Evolutionary conservation across 148 eudicot genomes (phyloP).

Genomic region (Silene uniflora): DNA sequence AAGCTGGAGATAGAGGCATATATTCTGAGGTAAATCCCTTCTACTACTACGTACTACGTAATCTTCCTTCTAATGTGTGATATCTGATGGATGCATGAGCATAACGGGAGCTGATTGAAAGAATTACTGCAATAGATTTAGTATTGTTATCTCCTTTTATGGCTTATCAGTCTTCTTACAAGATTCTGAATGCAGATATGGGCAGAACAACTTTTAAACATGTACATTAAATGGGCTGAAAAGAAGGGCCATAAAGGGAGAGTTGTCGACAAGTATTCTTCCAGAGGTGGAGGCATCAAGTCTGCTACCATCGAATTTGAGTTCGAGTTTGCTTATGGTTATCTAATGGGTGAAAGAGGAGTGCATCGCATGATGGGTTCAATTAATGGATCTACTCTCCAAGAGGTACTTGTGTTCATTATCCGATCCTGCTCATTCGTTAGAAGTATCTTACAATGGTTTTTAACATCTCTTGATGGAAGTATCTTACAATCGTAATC

Average conservation of each 20-base stretch:
- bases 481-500: not conserved
- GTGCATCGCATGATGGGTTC: slow-evolving; percentile 57
- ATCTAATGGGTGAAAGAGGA: slow-evolving; percentile 78
- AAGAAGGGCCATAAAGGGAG: slow-evolving; percentile 67
- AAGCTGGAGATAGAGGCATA: slow-evolving; percentile 51
- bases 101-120: not conserved
- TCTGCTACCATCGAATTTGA: slow-evolving; percentile 73
- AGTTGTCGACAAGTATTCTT: slow-evolving; percentile 51
- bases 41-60: not conserved
- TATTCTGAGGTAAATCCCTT: slow-evolving; percentile 49
- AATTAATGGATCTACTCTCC: slow-evolving; percentile 20
- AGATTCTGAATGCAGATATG: slow-evolving; percentile 51
- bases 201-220: slow-evolving; percentile 57
- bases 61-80: not conserved
- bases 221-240: slow-evolving; percentile 82
- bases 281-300: slow-evolving; percentile 52
- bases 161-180: slow-evolving; percentile 12
- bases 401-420: slow-evolving; percentile 35
- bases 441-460: slow-evolving; percentile 1
- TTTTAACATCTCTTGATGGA: not conserved
- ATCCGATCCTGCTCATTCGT: not conserved
- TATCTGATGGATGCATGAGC: not conserved
- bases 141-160: not conserved
- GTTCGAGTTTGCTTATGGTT: slow-evolving; percentile 73
- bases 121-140: not conserved